These are phyloP conservation scores for Ceratobasidium sp. DNA, from an alignment of 1,284 basidiomycete genomes.

Conservation along the genomic window DNA sequence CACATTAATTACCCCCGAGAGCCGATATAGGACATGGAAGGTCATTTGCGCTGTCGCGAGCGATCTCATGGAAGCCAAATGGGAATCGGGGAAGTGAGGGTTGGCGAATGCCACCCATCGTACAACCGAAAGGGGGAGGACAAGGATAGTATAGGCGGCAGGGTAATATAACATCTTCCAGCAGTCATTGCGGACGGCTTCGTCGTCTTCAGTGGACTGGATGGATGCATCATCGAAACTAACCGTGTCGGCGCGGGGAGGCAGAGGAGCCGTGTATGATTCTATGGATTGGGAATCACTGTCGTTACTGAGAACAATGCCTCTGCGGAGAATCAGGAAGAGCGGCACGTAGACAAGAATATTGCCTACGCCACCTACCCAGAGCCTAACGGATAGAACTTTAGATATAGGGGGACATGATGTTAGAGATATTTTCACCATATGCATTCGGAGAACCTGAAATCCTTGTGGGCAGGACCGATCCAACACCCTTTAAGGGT, in stretches of 20 bases:
- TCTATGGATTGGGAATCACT: neutral
- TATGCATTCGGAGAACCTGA: constrained; percentile 44
- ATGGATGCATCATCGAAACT: constrained; percentile 6
- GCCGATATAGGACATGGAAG: constrained; percentile 44
- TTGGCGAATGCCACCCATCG: constrained; percentile 43
- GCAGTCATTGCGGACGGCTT: constrained; percentile 39
- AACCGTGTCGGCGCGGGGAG: constrained; percentile 5
- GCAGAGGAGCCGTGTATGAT: neutral
- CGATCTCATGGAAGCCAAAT: neutral
- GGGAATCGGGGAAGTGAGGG: neutral
- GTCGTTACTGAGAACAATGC: constrained; percentile 36
- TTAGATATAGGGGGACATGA: neutral
- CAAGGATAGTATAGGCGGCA: constrained; percentile 45
- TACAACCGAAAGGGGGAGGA: constrained; percentile 43
- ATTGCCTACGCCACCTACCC: constrained; percentile 45
- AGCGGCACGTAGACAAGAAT: constrained; percentile 46
- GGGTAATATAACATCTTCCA: constrained; percentile 48
- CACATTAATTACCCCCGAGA: constrained; percentile 45
- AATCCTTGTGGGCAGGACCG: constrained; percentile 13
- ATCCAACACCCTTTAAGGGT: constrained; percentile 46
- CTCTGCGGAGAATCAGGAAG: constrained; percentile 45
- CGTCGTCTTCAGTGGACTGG: constrained; percentile 16
- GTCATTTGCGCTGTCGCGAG: constrained; percentile 41
- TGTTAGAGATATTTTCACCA: constrained; percentile 24
- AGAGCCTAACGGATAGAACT: constrained; percentile 35